Base-by-base conservation (phyloP, 1,139 yeast genomes). In the Saccharomyces hybrid region DNA sequence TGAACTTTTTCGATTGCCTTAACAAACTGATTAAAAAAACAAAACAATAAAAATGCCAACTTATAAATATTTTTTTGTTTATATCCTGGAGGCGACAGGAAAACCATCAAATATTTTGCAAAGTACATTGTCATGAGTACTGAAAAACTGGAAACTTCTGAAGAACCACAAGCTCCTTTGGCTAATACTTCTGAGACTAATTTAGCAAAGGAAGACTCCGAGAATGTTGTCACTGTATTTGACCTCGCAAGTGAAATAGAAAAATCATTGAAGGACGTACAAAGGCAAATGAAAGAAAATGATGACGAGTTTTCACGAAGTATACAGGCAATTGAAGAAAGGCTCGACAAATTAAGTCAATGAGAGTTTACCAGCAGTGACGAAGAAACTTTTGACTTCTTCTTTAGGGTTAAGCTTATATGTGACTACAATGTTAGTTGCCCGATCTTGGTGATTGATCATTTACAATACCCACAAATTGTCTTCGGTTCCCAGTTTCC, bases 181-280 rank as follows among this genome's bases (percentile, higher is more conserved):
- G 47, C 30, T 13, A 38, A 47, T n/a, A 56, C 47, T 14, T 50
- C 49, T 14, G 56, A 38, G 44, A 16, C 44, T 16, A 38, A 38
- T 13, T 38, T 13, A 8, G 5, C 3, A 16, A 38, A 47, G 34
- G 59, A 54, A 9, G 63, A 68, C 20, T 62, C 69, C 9, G 59
- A 55, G n/a, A 62, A 68, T 28, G 63, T 69, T 5, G 68, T 70
- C 2, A 76, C 83, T 1, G 76, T 80, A 2, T 77, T 79, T 58
- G 85, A 82, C 50, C 70, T 81, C 20, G 80, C 83, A 0, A 75
- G 75, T 54, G 78, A 73, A 25, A 74, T 82, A 26, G 83, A 81
- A 59, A 66, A 66, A 9, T 70, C 73, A 50, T 60, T 81, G 23
- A 66, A 73, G 41, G 69, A 68, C 4, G 64, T 80, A 6, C 64